Conservation (phyloP, 441 rosid genomes). For the Erysimum cheiri region DNA sequence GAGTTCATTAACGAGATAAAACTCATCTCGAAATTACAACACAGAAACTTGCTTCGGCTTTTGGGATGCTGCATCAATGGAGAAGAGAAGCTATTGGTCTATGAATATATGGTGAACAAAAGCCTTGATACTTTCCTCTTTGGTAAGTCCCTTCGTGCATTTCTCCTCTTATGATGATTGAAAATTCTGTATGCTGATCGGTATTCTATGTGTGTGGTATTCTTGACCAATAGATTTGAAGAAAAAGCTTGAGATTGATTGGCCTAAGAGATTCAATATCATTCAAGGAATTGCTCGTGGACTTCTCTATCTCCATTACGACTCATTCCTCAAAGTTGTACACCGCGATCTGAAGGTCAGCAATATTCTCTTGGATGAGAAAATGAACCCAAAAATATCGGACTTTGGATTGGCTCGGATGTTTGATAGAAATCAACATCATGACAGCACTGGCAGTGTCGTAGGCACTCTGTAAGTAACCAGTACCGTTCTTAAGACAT, state of each 20-base stretch:
- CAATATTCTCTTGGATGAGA: slow-evolving; percentile 43
- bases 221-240: slow-evolving; percentile 27
- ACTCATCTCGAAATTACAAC: slow-evolving; percentile 60
- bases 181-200: slow-evolving; percentile 3
- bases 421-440: slow-evolving; percentile 34
- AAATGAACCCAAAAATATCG: slow-evolving; percentile 41
- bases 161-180: neutral
- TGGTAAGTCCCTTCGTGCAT: slow-evolving; percentile 20
- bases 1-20: slow-evolving; percentile 54
- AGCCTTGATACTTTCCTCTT: slow-evolving; percentile 53
- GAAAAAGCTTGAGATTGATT: slow-evolving; percentile 31
- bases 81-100: slow-evolving; percentile 54
- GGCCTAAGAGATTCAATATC: slow-evolving; percentile 40
- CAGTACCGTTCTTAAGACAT: neutral
- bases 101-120: slow-evolving; percentile 55
- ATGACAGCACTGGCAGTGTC: slow-evolving; percentile 35
- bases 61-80: slow-evolving; percentile 54
- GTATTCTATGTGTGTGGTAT: neutral
- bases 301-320: slow-evolving; percentile 42
- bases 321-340: slow-evolving; percentile 38
- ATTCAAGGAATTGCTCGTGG: slow-evolving; percentile 44
- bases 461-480: slow-evolving; percentile 35
- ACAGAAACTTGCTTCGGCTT: slow-evolving; percentile 59
- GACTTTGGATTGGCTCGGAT: slow-evolving; percentile 44
- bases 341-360: slow-evolving; percentile 42